These are phyloP conservation scores for Suhomyces terraborum DNA, from an alignment of 1,139 yeast species.

Conservation along the genomic window DNA sequence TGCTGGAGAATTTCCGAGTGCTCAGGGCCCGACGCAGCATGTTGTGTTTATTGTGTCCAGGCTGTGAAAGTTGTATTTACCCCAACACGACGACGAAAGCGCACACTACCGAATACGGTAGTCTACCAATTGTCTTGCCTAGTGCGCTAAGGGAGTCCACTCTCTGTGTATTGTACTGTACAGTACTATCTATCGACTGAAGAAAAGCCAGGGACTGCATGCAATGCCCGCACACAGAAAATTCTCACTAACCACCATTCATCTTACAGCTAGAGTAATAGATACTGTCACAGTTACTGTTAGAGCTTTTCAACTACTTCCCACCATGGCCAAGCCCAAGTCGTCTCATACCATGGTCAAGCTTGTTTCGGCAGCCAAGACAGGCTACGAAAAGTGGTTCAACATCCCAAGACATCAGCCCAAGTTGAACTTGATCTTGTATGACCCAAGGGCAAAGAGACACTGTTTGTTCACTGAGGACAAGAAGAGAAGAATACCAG, in stretches of 20 bases:
- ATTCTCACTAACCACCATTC: constrained; percentile 1
- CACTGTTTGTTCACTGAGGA: constrained; percentile 90
- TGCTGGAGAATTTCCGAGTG: not conserved
- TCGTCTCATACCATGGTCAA: constrained; percentile 51
- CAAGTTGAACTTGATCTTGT: constrained; percentile 76
- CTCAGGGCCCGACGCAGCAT: no score
- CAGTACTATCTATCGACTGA: no score
- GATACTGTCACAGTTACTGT: not conserved
- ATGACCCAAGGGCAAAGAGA: constrained; percentile 72
- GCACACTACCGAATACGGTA: constrained; percentile 11
- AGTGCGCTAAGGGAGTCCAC: no score
- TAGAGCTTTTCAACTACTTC: not conserved
- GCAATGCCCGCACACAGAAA: no score
- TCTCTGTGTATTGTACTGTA: no score
- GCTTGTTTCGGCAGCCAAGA: constrained; percentile 63
- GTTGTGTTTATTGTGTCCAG: not conserved
- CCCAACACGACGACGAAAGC: not conserved
- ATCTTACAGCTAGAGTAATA: not conserved
- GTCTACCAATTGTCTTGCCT: constrained; percentile 5
- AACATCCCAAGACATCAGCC: constrained; percentile 82
- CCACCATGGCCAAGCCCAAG: constrained; percentile 45
- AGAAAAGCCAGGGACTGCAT: no score
- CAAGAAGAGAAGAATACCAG: constrained; percentile 79
- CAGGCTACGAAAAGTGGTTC: constrained; percentile 82
- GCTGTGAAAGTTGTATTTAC: not conserved